Evolutionary conservation across 352 stramenopile species (phyloP).

Genomic region (Phytophthora palmivora): DNA sequence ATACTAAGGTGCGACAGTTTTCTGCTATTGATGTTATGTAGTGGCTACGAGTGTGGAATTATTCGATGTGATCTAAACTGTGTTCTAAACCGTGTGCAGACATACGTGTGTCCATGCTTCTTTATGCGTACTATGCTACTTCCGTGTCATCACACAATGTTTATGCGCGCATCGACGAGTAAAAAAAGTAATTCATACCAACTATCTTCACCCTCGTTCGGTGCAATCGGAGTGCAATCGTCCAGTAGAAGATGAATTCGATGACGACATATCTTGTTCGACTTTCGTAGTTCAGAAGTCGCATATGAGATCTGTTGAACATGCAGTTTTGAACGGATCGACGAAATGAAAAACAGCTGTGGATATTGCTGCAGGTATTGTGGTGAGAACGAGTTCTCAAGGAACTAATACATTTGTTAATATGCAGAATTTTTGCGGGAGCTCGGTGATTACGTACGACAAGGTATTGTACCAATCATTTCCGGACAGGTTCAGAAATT

Average conservation of each 20-base stretch:
- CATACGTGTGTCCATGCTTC: slow-evolving; percentile 6
- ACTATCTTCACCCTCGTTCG: slow-evolving; percentile 5
- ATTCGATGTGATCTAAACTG: no score
- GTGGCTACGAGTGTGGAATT: no score
- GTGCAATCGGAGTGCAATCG: slow-evolving; percentile 3
- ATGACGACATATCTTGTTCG: slow-evolving; percentile 4
- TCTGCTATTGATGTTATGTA: background rate
- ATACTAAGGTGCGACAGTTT: background rate
- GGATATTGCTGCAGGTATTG: background rate
- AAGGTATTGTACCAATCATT: background rate
- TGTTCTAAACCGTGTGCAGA: background rate
- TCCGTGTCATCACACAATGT: slow-evolving; percentile 8
- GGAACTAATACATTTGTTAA: background rate
- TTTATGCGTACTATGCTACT: slow-evolving; percentile 7
- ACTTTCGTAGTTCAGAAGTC: background rate
- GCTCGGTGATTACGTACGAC: background rate
- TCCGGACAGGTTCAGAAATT: no score
- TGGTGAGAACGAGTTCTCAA: slow-evolving; percentile 1
- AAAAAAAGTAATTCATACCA: slow-evolving; percentile 10
- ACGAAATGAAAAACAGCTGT: slow-evolving; percentile 10
- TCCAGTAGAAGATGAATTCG: slow-evolving; percentile 6
- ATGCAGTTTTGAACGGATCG: slow-evolving; percentile 10
- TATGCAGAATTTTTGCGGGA: background rate
- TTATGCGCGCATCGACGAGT: background rate
- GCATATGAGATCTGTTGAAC: background rate